Base-by-base conservation (phyloP, 208 protist species). In the Trypanosoma boissoni region DNA sequence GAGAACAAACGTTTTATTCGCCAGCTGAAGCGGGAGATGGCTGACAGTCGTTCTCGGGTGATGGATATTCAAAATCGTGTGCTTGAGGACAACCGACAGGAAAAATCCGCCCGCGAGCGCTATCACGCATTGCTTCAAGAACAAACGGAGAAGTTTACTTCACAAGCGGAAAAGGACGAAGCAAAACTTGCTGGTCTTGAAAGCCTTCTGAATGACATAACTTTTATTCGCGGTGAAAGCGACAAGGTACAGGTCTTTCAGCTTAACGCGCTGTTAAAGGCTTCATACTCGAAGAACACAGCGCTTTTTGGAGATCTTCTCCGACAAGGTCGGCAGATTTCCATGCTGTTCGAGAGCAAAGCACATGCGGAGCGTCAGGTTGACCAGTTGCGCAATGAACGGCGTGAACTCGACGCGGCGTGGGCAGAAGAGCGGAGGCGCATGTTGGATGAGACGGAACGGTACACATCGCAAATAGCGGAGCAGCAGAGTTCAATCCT, bases 1-100 rank as follows among this genome's bases (percentile, higher is more conserved):
- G 83, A 92, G 61, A 91, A 83, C 69, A 95, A 95, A 51, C 68
- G 81, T 3, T 90, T 92, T 53, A 95, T 95, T 61, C 86, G 89
- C 16, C 89, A 95, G 71, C 68, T 92, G 20, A 95, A 93, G 71
- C 73, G 79, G 27, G 89, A 95, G 68, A 88, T 88, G 75, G 70
- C 78, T 14, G 86, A 93, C 50, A 91, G 78, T 61, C 72, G 79
- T 41, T 80, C 76, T 20, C 75, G 84, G 18, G 81, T 90, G 32
- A 86, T 95, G 75, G 70, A 86, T 51, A 83, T 92, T 57, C 83
- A 93, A 62, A 95, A 95, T 57, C 63, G 63, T 23, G 77, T 67
- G 1, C 52, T 92, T 1, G 78, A 88, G 55, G 85, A 92, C 48
- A 64, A 71, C 21, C 74, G 74, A 50, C 27, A 60, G 28, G 85